Percentiles rank a stretch among this genome's conserved stretches.
Evolutionary conservation across 78 protist species (phyloP).

Genomic region (Bodo saltans): DNA sequence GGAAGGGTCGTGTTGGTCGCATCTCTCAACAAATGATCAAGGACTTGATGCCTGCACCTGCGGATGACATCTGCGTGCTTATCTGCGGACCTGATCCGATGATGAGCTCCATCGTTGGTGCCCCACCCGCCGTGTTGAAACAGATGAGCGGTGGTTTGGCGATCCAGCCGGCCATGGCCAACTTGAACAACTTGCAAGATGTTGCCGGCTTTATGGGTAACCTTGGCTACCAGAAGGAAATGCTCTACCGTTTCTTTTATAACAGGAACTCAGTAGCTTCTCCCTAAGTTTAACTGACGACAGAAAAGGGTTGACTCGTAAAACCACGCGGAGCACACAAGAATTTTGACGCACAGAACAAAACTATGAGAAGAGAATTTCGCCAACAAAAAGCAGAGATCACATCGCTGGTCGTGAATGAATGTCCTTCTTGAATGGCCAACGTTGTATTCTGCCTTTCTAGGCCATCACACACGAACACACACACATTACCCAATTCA

Average conservation of each 20-base stretch:
- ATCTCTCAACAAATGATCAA: not conserved
- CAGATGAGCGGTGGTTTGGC: not conserved
- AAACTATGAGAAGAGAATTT: too few relatives aligned
- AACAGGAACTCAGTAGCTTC: too few relatives aligned
- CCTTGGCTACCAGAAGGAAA: not conserved
- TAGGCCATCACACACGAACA: too few relatives aligned
- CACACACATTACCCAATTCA: too few relatives aligned
- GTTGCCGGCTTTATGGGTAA: not conserved
- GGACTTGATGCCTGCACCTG: not conserved
- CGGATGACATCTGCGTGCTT: not conserved
- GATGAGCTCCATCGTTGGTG: constrained; percentile 1
- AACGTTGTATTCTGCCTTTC: too few relatives aligned
- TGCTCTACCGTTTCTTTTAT: not conserved
- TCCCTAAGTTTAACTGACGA: too few relatives aligned
- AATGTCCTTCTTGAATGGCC: too few relatives aligned
- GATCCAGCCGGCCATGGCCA: not conserved
- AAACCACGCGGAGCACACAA: too few relatives aligned
- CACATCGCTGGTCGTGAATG: too few relatives aligned
- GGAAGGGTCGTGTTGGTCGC: not conserved
- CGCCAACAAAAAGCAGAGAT: too few relatives aligned
- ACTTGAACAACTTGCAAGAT: not conserved
- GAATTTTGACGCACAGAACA: too few relatives aligned
- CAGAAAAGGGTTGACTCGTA: too few relatives aligned
- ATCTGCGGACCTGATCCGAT: constrained; percentile 52
- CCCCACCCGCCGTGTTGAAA: not conserved